Evolutionary conservation across 225 moss, liverwort and hornwort species (phyloP).

Genomic region (Bryum argenteum): DNA sequence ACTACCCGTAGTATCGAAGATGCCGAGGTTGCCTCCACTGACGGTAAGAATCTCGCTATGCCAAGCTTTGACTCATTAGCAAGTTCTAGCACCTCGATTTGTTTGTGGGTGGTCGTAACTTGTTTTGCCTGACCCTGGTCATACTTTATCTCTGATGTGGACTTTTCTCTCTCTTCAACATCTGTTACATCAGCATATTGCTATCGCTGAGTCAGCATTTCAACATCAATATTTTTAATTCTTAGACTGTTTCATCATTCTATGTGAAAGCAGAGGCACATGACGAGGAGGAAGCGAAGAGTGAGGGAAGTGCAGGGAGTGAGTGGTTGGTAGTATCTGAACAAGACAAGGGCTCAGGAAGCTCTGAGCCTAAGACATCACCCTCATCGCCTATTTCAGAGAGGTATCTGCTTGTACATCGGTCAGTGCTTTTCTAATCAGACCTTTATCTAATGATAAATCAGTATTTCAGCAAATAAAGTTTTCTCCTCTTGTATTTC

Average conservation of each 20-base stretch:
- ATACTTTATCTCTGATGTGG: background rate
- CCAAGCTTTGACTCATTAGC: background rate
- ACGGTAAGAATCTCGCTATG: constrained; percentile 35
- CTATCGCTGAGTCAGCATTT: background rate
- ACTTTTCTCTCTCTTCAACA: background rate
- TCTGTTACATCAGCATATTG: constrained; percentile 2
- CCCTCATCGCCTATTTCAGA: constrained; percentile 58
- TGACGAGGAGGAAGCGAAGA: constrained; percentile 88
- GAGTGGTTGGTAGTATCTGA: constrained; percentile 96
- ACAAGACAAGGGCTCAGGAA: constrained; percentile 58
- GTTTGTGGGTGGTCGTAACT: too few species aligned
- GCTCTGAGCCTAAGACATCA: constrained; percentile 57
- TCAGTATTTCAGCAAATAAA: background rate
- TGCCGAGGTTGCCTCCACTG: constrained; percentile 31
- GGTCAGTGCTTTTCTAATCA: background rate
- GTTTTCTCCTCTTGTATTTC: constrained; percentile 13
- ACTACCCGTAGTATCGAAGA: constrained; percentile 37
- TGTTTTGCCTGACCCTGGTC: background rate
- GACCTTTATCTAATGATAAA: background rate
- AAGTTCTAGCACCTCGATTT: constrained; percentile 21
- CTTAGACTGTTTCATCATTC: constrained; percentile 8
- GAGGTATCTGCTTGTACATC: constrained; percentile 35
- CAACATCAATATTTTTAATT: background rate
- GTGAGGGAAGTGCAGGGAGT: constrained; percentile 92
- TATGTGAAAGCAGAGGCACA: constrained; percentile 40